phyloP scores from a whole-genome alignment of 2,329 filamentous ascomycete genomes.

The Colletotrichum gigasporum region DNA sequence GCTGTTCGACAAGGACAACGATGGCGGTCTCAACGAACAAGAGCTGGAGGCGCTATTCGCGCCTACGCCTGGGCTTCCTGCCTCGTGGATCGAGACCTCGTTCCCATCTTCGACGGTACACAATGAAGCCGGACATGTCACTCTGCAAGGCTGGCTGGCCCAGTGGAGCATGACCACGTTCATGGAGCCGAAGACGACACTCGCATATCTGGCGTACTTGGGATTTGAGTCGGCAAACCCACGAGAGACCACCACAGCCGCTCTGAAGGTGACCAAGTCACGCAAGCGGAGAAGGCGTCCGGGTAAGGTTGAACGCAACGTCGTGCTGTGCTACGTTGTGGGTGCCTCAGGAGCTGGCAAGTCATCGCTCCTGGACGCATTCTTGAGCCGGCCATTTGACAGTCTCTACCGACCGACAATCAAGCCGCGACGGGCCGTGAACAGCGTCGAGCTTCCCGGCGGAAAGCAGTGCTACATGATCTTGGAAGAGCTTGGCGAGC shows the following conservation, averaged over 20 bases:
- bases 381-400: conserved; percentile 88
- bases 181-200: conserved; percentile 90
- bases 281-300: conserved; percentile 85
- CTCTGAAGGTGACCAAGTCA: conserved; percentile 91
- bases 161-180: conserved; percentile 99
- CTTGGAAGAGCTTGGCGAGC: conserved; percentile 90
- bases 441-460: conserved; percentile 94
- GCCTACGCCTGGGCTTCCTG: conserved; percentile 88
- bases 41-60: conserved; percentile 90
- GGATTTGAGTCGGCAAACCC: conserved; percentile 86
- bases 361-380: conserved; percentile 88
- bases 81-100: conserved; percentile 86
- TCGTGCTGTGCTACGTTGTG: conserved; percentile 92
- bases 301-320: conserved; percentile 90
- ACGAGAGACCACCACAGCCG: conserved; percentile 81
- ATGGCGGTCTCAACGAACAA: conserved; percentile 87
- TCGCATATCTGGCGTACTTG: conserved; percentile 95
- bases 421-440: conserved; percentile 91
- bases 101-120: conserved; percentile 95
- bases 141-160: conserved; percentile 95
- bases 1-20: conserved; percentile 96
- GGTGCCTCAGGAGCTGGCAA: conserved; percentile 90
- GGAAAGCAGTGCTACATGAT: conserved; percentile 98
- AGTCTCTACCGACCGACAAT: conserved; percentile 91
- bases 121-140: conserved; percentile 95